Evolutionary conservation across 1,139 yeast species (phyloP).

Genomic region (Pichia sp.): DNA sequence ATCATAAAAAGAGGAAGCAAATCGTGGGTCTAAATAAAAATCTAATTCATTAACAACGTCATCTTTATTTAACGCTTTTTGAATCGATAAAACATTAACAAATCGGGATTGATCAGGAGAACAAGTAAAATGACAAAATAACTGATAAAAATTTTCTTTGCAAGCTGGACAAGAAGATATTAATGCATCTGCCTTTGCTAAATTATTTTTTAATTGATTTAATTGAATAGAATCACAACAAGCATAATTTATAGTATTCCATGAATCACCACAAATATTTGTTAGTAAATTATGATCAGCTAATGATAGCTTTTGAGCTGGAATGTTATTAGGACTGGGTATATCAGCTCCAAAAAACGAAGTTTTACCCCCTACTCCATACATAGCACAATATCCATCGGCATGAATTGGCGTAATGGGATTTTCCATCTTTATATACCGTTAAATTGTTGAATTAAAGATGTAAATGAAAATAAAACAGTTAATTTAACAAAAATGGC

Average conservation of each 20-base stretch:
- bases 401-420: conserved; percentile 5
- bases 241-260: conserved; percentile 38
- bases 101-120: conserved; percentile 78
- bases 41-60: conserved; percentile 67
- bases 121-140: conserved; percentile 88
- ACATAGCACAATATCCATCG: conserved; percentile 50
- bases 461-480: no score
- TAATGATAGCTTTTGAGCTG: conserved; percentile 29
- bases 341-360: conserved; percentile 71
- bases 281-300: conserved; percentile 44
- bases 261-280: conserved; percentile 66
- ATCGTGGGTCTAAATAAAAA: conserved; percentile 47
- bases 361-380: conserved; percentile 66
- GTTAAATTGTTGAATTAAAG: no score
- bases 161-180: conserved; percentile 96
- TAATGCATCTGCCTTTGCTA: conserved; percentile 70
- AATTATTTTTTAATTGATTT: conserved; percentile 40
- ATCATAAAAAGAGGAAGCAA: conserved; percentile 64
- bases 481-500: no score
- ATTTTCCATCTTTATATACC: background rate
- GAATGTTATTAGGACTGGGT: conserved; percentile 65
- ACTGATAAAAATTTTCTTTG: conserved; percentile 70
- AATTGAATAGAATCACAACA: conserved; percentile 57
- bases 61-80: conserved; percentile 44
- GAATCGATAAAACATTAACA: conserved; percentile 57